Base-by-base conservation (phyloP, 768 basidiomycete genomes). In the Pholiota microspora region DNA sequence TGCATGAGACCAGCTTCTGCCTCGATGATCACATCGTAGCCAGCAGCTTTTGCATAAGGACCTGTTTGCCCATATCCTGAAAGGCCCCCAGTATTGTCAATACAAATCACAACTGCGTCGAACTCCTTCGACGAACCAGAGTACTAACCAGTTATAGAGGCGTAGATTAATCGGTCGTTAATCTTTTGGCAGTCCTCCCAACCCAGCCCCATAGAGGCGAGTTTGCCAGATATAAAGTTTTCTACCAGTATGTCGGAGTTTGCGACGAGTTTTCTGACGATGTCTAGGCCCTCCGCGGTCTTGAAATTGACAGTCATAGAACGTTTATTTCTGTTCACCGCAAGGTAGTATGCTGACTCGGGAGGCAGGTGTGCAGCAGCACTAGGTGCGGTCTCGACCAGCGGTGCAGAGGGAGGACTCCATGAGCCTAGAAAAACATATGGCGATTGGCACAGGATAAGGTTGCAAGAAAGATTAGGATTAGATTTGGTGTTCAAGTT, bases 1-100 rank as follows among this genome's bases (percentile, higher is more conserved):
- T 94, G 92, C 93, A 94, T 94, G 48, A 96, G 73, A 8, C 95
- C 96, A 29, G 94, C 93, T 69, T 96, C 94, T 2, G 85, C 94
- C 67, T 94, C 89, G 24, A 91, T 85, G 23, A 86, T 72, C 23
- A 94, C 94, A 67, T 94, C 93, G 69, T 95, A 96, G 12, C 94
- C 94, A 15, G 94, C 87, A 16, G 86, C 82, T 50, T 82, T 75
- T 49, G 87, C 77, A 62, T 86, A 97, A 7, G 95, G 95, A 1
- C 95, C 95, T 0, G 91, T 94, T 62, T 97, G 95, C 1, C 77
- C 77, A 64, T 79, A 77, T 21, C 71, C 74, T 71, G 53, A 23
- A 45, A 45, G 25, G 24, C 25, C 24, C 16, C 44, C 49, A 45
- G 21, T 36, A 13, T 44, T 32, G 18, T 21, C 1, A 21, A 38